A percentile compares a stretch with the other conserved stretches of the same genome.
These are phyloP conservation scores for Eimeria zaria DNA, from an alignment of 169 alveolate species.

Conservation along the genomic window DNA sequence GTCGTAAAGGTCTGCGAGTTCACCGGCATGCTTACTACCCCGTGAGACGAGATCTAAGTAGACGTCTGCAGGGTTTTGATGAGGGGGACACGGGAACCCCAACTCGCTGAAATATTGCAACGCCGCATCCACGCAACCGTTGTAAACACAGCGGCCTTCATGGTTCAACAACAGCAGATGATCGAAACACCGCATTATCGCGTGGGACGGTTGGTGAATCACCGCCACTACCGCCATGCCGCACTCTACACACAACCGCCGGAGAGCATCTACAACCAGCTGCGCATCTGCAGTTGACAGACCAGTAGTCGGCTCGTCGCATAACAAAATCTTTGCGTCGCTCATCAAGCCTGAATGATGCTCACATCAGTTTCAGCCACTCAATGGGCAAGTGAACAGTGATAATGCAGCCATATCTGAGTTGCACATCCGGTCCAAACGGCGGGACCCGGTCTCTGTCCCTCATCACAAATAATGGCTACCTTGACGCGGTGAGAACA, in stretches of 20 bases:
- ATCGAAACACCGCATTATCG: conserved; percentile 87
- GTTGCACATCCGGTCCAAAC: background rate
- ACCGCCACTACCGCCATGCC: conserved; percentile 85
- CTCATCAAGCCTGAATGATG: conserved; percentile 42
- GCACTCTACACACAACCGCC: conserved; percentile 80
- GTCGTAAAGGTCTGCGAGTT: conserved; percentile 49
- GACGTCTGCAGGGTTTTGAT: conserved; percentile 88
- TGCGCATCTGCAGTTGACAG: conserved; percentile 89
- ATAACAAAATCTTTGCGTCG: conserved; percentile 88
- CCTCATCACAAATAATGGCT: background rate
- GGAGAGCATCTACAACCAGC: conserved; percentile 82
- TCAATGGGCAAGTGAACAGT: background rate
- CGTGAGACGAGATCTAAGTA: conserved; percentile 73
- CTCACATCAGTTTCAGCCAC: background rate
- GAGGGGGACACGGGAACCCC: conserved; percentile 84
- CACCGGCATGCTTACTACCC: conserved; percentile 6
- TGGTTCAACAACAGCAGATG: conserved; percentile 86
- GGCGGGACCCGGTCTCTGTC: background rate
- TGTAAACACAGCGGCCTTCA: conserved; percentile 89
- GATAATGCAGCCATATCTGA: background rate
- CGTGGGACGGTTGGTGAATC: conserved; percentile 86
- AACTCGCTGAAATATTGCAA: conserved; percentile 81
- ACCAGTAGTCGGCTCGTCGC: conserved; percentile 94
- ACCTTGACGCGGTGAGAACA: background rate
- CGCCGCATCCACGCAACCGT: conserved; percentile 88